A percentile compares a stretch with the other conserved stretches of the same genome.
These are phyloP conservation scores for Cyclospora cayetanensis DNA, from an alignment of 169 alveolate genomes.

Conservation along the genomic window DNA sequence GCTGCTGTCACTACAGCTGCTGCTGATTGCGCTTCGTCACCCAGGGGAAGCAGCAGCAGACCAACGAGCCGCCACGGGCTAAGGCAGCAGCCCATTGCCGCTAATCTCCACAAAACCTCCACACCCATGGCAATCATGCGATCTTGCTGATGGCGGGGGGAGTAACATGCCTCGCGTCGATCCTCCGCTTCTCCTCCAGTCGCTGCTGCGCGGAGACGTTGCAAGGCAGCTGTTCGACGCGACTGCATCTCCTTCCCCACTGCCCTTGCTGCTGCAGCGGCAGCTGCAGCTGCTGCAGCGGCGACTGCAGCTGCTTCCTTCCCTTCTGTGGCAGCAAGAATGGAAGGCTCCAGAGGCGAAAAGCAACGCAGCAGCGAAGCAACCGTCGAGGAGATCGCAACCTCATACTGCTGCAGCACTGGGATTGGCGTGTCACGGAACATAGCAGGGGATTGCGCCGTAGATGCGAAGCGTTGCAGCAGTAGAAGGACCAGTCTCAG, in stretches of 20 bases:
- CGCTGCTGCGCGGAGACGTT: slow-evolving; percentile 38
- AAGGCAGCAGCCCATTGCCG: slow-evolving; percentile 59
- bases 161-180: background rate
- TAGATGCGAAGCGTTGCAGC: background rate
- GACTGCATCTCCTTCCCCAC: background rate
- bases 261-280: background rate
- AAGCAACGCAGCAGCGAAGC: slow-evolving; percentile 39
- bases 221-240: background rate
- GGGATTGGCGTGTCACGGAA: no score
- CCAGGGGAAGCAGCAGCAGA: slow-evolving; percentile 56
- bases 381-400: slow-evolving; percentile 26
- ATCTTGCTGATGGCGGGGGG: background rate
- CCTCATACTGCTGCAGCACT: slow-evolving; percentile 47
- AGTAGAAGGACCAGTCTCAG: slow-evolving; percentile 21
- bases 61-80: slow-evolving; percentile 63
- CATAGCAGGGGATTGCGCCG: background rate
- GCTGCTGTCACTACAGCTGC: slow-evolving; percentile 29
- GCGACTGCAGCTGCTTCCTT: background rate
- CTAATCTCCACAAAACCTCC: background rate
- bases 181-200: slow-evolving; percentile 28
- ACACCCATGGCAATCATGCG: slow-evolving; percentile 7
- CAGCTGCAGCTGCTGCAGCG: slow-evolving; percentile 44
- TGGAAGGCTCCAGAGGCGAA: background rate
- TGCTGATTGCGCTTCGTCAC: slow-evolving; percentile 55
- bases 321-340: no score